Evolutionary conservation across 140 eudicot genomes (phyloP).

Genomic region (Cichorium intybus): DNA sequence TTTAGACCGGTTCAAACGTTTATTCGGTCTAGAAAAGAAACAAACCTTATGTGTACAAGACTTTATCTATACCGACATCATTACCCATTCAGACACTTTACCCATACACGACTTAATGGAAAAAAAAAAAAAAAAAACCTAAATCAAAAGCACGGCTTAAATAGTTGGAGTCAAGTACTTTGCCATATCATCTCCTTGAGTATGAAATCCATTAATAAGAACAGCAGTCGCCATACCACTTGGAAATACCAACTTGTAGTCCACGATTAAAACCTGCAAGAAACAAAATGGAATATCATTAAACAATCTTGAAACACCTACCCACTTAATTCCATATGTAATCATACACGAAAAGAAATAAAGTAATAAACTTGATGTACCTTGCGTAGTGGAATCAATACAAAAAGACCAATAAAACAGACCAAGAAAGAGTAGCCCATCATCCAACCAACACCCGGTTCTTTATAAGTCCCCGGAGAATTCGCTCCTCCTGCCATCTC

Average conservation of each 20-base stretch:
- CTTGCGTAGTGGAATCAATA: conserved; percentile 86
- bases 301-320: not conserved
- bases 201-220: conserved; percentile 85
- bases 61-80: not conserved
- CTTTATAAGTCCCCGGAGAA: conserved; percentile 59
- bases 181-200: conserved; percentile 64
- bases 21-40: not conserved
- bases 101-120: no score
- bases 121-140: not conserved
- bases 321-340: no score
- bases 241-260: conserved; percentile 82
- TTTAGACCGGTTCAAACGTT: not conserved
- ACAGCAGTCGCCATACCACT: conserved; percentile 98
- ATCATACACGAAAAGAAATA: not conserved
- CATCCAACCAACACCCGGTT: conserved; percentile 87
- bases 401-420: conserved; percentile 86
- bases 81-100: no score
- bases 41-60: no score
- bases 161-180: conserved; percentile 36
- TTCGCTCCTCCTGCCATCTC: conserved; percentile 65
- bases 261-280: conserved; percentile 71
- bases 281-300: conserved; percentile 25
- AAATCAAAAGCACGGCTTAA: not conserved
- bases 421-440: conserved; percentile 68
- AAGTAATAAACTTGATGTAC: conserved; percentile 29